A percentile compares a stretch with the other conserved stretches of the same genome.
phyloP scores from a whole-genome alignment of 495 filamentous ascomycete genomes.

The Talaromyces trachyspermus region DNA sequence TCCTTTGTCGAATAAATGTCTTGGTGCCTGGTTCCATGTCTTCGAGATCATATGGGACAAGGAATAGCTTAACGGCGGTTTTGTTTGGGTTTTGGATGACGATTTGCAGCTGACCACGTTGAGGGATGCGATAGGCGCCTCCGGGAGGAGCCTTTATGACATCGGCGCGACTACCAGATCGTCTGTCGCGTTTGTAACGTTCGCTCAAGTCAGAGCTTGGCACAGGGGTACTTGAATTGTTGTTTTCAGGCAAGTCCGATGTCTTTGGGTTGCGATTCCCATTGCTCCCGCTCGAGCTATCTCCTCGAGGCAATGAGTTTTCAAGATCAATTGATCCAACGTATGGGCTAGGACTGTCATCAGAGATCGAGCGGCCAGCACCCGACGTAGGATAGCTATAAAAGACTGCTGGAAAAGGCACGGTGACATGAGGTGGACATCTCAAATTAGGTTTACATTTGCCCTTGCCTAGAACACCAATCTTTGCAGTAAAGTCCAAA shows the following conservation, averaged over 20 bases:
- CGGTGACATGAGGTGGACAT: slow-evolving; percentile 84
- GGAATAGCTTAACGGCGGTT: slow-evolving; percentile 89
- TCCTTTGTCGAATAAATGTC: slow-evolving; percentile 92
- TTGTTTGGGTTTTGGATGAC: slow-evolving; percentile 97
- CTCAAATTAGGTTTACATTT: slow-evolving; percentile 80
- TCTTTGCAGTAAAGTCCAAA: slow-evolving; percentile 88
- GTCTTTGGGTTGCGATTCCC: slow-evolving; percentile 42
- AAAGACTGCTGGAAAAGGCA: slow-evolving; percentile 94
- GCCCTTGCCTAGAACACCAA: slow-evolving; percentile 84
- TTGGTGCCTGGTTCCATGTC: slow-evolving; percentile 95
- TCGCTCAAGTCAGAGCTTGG: slow-evolving; percentile 5
- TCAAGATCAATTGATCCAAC: slow-evolving; percentile 92
- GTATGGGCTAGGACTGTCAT: slow-evolving; percentile 91
- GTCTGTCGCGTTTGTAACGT: slow-evolving; percentile 38
- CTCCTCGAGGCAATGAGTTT: slow-evolving; percentile 54
- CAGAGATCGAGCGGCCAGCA: slow-evolving; percentile 49
- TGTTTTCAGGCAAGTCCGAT: slow-evolving; percentile 21
- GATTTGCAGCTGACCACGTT: slow-evolving; percentile 92
- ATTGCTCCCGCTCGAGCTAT: slow-evolving; percentile 34
- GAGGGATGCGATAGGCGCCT: slow-evolving; percentile 89
- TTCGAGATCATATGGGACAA: slow-evolving; percentile 90
- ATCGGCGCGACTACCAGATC: slow-evolving; percentile 54
- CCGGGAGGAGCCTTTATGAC: slow-evolving; percentile 69
- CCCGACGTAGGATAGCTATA: slow-evolving; percentile 77
- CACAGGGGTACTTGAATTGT: slow-evolving; percentile 12